Percentiles rank a stretch among this genome's conserved stretches.
These are phyloP conservation scores for Penicillium canescens DNA, from an alignment of 495 filamentous ascomycete genomes.

Conservation along the genomic window DNA sequence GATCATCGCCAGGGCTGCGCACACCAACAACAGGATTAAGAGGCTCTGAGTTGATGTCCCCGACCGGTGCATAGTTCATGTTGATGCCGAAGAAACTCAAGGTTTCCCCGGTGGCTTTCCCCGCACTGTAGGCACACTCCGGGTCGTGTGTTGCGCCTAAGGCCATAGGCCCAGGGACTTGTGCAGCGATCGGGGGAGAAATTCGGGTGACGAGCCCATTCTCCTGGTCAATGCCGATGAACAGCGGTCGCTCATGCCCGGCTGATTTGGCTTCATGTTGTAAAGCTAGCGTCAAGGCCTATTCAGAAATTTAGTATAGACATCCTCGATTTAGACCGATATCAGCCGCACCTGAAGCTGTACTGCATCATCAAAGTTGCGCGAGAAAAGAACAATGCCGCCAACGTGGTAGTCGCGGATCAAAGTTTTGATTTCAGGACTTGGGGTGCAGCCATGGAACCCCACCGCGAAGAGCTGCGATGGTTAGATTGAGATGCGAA, in stretches of 20 bases:
- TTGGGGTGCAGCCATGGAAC: slow-evolving; percentile 45
- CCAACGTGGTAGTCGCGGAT: slow-evolving; percentile 49
- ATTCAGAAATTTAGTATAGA: not conserved
- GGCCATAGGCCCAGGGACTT: slow-evolving; percentile 44
- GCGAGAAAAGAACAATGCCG: slow-evolving; percentile 46
- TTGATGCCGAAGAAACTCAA: slow-evolving; percentile 41
- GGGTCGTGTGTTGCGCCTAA: slow-evolving; percentile 40
- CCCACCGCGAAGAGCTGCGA: slow-evolving; percentile 51
- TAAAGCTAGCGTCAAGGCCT: slow-evolving; percentile 39
- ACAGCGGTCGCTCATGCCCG: slow-evolving; percentile 40
- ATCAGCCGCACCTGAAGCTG: slow-evolving; percentile 38
- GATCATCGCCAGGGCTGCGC: slow-evolving; percentile 42
- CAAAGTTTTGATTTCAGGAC: slow-evolving; percentile 47
- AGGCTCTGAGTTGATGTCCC: slow-evolving; percentile 46
- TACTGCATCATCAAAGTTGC: slow-evolving; percentile 41
- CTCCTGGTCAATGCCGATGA: slow-evolving; percentile 48
- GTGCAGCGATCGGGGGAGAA: slow-evolving; percentile 42
- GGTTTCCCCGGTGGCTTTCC: slow-evolving; percentile 36
- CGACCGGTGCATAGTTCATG: slow-evolving; percentile 47
- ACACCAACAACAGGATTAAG: slow-evolving; percentile 46
- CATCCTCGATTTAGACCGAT: not conserved
- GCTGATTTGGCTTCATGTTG: slow-evolving; percentile 41
- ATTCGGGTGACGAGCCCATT: slow-evolving; percentile 47
- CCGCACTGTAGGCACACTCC: slow-evolving; percentile 38
- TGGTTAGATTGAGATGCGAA: slow-evolving; percentile 2